Conservation (phyloP, 352 stramenopile genomes). For the Globisporangium polare region DNA sequence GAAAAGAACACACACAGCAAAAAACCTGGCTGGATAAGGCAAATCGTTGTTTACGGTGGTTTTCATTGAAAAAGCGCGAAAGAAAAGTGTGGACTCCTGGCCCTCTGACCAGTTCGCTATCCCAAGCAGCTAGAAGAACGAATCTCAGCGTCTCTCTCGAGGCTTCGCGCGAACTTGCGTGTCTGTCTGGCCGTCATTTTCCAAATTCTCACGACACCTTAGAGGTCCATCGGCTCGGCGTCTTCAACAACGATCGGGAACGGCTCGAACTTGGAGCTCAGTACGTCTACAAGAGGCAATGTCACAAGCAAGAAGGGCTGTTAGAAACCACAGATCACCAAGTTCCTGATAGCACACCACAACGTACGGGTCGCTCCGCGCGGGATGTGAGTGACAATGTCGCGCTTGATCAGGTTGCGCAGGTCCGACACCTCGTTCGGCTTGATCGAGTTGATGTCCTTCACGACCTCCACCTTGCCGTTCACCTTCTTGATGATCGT, state of each 20-base stretch:
- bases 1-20: no score
- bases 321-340: slow-evolving; percentile 1
- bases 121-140: no score
- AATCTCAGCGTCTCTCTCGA: no score
- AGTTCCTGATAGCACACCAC: neutral
- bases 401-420: slow-evolving; percentile 81
- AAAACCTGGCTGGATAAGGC: no score
- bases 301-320: no score
- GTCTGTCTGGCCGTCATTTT: neutral
- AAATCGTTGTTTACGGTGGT: no score
- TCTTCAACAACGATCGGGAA: slow-evolving; percentile 75
- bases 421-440: slow-evolving; percentile 91
- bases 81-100: no score
- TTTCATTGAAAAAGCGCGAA: no score
- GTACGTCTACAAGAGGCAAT: slow-evolving; percentile 30
- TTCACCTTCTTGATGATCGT: slow-evolving; percentile 93
- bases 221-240: slow-evolving; percentile 75
- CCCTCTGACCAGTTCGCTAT: no score
- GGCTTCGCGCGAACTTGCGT: neutral
- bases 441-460: slow-evolving; percentile 92
- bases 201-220: slow-evolving; percentile 18
- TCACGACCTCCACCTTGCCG: slow-evolving; percentile 77
- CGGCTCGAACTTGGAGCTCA: slow-evolving; percentile 72
- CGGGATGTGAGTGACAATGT: slow-evolving; percentile 80
- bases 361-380: slow-evolving; percentile 76